These are phyloP conservation scores for Colletotrichum neosansevieriae DNA, from an alignment of 2,329 filamentous ascomycete species.

Conservation along the genomic window DNA sequence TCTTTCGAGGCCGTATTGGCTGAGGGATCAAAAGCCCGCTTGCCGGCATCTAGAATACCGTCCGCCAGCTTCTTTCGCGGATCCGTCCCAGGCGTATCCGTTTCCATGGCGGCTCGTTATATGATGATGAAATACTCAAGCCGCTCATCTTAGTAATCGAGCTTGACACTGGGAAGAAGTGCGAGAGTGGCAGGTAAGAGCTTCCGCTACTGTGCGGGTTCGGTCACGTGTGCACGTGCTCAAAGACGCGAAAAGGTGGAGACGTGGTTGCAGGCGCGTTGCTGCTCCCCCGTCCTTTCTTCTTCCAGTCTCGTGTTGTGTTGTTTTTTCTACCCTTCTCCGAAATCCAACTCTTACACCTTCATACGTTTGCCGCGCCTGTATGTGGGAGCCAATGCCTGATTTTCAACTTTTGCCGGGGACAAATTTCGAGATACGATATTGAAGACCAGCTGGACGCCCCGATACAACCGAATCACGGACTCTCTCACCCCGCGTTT, in stretches of 20 bases:
- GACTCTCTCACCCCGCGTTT: constrained; percentile 59
- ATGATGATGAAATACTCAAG: background rate
- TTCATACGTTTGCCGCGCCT: background rate
- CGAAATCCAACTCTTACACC: background rate
- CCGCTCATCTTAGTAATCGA: constrained; percentile 6
- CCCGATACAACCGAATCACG: constrained; percentile 45
- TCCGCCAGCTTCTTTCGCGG: constrained; percentile 45
- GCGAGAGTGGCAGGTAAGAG: too few relatives aligned
- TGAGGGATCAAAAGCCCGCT: constrained; percentile 62
- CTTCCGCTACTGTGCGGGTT: background rate
- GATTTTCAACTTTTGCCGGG: constrained; percentile 3
- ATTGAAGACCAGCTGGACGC: constrained; percentile 36
- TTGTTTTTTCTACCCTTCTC: background rate
- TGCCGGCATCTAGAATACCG: constrained; percentile 54
- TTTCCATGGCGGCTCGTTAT: constrained; percentile 30
- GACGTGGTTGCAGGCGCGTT: constrained; percentile 3
- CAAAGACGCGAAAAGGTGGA: background rate
- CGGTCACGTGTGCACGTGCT: constrained; percentile 47
- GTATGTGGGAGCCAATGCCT: constrained; percentile 4
- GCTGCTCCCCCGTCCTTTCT: background rate
- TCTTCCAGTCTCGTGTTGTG: background rate
- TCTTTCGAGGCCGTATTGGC: constrained; percentile 49
- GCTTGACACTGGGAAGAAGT: constrained; percentile 1
- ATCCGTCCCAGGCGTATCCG: constrained; percentile 24
- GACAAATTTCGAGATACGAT: constrained; percentile 50